Evolutionary conservation across 148 eudicot species (phyloP).

Genomic region (Vaccinium macrocarpon): DNA sequence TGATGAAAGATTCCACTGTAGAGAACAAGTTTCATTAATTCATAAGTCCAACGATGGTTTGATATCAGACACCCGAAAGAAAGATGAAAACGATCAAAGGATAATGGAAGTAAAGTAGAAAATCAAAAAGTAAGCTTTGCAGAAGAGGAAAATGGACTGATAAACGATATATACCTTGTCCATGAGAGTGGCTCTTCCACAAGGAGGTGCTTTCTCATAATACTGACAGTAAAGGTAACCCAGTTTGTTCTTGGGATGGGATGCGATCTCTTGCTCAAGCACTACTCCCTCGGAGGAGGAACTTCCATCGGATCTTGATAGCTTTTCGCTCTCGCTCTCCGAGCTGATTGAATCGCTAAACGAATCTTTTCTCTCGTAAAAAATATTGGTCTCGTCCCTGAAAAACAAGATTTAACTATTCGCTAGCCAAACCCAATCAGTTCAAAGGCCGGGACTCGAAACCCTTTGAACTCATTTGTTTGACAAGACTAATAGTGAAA

Average conservation of each 20-base stretch:
- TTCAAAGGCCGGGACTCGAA: neutral
- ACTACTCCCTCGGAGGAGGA: conserved; percentile 12
- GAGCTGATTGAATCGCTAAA: conserved; percentile 64
- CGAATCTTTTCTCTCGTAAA: conserved; percentile 66
- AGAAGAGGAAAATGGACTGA: neutral
- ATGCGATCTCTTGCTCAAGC: conserved; percentile 7
- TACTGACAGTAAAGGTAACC: conserved; percentile 24
- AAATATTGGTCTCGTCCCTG: conserved; percentile 68
- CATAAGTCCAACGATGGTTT: neutral
- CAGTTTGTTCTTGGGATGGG: neutral
- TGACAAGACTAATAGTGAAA: neutral
- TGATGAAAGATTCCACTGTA: too few relatives aligned
- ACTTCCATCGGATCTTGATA: conserved; percentile 22
- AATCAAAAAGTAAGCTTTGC: neutral
- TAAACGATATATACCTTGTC: conserved; percentile 24
- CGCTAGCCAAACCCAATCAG: neutral
- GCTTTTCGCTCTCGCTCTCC: conserved; percentile 22
- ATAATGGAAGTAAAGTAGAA: neutral
- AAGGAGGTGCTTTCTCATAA: conserved; percentile 21
- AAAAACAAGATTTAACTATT: neutral
- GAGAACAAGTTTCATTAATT: neutral
- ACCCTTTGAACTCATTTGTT: neutral
- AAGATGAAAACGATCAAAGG: neutral
- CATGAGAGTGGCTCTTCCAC: conserved; percentile 25
- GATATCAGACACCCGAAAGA: neutral